A percentile compares a stretch with the other conserved stretches of the same genome.
Conservation (phyloP, 768 basidiomycete genomes). For the Brasilioporus rufonigricans region DNA sequence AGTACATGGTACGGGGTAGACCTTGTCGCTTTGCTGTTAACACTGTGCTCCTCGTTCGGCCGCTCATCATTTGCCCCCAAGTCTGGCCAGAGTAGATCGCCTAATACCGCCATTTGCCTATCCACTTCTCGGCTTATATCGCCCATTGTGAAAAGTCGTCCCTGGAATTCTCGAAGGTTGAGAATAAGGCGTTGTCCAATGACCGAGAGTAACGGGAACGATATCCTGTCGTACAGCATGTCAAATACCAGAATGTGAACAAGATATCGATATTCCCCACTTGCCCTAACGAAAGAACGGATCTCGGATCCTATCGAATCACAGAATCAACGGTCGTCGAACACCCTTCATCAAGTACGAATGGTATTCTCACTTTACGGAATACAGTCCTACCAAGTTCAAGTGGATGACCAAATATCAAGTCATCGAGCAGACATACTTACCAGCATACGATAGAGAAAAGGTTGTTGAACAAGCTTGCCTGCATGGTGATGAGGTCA, state of each 20-base stretch:
- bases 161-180: constrained; percentile 11
- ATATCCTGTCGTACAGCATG: constrained; percentile 2
- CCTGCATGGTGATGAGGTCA: background rate
- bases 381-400: constrained; percentile 7
- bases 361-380: background rate
- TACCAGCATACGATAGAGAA: constrained; percentile 14
- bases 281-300: constrained; percentile 2
- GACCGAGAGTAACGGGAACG: constrained; percentile 11
- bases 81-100: background rate
- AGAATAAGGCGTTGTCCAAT: constrained; percentile 20
- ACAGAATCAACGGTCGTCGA: background rate
- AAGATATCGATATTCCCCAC: fast-evolving
- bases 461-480: constrained; percentile 1
- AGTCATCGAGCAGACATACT: background rate
- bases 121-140: constrained; percentile 19
- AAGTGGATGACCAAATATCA: background rate
- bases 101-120: constrained; percentile 14
- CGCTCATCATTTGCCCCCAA: background rate
- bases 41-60: background rate
- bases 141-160: background rate
- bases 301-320: constrained; percentile 10
- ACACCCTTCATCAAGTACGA: background rate
- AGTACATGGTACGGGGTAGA: no score
- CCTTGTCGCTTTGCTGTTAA: background rate
- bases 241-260: background rate